Evolutionary conservation across 2,329 filamentous ascomycete genomes (phyloP).

Genomic region (Aspergillus pseudonomiae): DNA sequence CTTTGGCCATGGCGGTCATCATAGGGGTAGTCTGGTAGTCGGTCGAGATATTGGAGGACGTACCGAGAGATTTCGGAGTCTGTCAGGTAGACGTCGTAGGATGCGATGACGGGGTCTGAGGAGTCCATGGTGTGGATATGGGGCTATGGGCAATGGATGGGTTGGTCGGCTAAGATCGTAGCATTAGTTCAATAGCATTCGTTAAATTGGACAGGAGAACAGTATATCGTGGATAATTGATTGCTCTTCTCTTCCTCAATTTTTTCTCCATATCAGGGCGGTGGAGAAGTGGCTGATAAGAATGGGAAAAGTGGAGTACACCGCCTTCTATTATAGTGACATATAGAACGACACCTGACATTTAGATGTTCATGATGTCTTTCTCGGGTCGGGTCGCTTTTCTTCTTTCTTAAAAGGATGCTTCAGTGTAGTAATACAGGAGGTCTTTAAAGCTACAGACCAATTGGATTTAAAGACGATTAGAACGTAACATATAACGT

Average conservation of each 20-base stretch:
- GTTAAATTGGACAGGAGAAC: too few relatives aligned
- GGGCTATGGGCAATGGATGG: neutral
- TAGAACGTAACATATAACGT: neutral
- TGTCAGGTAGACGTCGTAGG: constrained; percentile 86
- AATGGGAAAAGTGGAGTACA: neutral
- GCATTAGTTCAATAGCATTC: neutral
- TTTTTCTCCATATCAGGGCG: neutral
- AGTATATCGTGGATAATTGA: neutral
- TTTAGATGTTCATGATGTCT: too few relatives aligned
- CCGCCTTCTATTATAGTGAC: neutral
- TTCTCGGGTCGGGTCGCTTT: too few relatives aligned
- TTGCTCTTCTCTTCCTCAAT: neutral
- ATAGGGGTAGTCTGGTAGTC: constrained; percentile 66
- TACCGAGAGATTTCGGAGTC: constrained; percentile 71
- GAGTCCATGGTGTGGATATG: constrained; percentile 1
- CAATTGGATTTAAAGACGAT: neutral
- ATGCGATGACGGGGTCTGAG: constrained; percentile 68
- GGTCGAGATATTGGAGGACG: constrained; percentile 81
- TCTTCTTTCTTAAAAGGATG: neutral
- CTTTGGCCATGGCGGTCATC: constrained; percentile 57
- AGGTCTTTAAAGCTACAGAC: neutral
- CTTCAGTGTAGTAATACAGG: too few relatives aligned
- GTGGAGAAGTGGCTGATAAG: neutral
- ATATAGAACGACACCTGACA: neutral
- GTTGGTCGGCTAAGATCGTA: neutral